A percentile compares a stretch with the other conserved stretches of the same genome.
phyloP scores from a whole-genome alignment of 192 early-diverging fungal genomes.

The Coemansia sp. region DNA sequence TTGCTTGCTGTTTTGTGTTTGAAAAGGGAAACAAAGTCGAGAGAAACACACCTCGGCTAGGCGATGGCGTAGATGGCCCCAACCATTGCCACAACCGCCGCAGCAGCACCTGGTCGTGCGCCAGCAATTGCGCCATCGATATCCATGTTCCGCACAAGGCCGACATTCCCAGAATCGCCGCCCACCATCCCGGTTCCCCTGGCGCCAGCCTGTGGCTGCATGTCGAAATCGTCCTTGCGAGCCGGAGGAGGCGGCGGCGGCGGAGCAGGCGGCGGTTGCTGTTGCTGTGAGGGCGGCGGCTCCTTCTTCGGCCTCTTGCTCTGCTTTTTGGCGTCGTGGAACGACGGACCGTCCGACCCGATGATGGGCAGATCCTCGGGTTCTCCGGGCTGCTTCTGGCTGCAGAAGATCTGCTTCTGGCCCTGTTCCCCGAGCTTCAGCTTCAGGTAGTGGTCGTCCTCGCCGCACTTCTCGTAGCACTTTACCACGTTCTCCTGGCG shows the following conservation, averaged over 20 bases:
- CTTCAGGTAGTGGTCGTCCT: slow-evolving; percentile 31
- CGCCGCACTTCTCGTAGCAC: slow-evolving; percentile 51
- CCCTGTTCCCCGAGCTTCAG: slow-evolving; percentile 39
- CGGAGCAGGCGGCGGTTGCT: too few species aligned
- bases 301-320: not conserved
- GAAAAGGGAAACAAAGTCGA: too few species aligned
- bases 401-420: slow-evolving; percentile 46
- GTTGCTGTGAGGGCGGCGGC: not conserved
- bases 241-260: not conserved
- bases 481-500: slow-evolving; percentile 37
- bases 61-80: not conserved
- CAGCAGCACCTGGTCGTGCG: not conserved
- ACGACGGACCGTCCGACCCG: slow-evolving; percentile 21
- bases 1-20: too few species aligned
- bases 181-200: too few species aligned
- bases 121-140: slow-evolving; percentile 19
- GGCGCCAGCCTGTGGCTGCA: not conserved
- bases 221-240: not conserved
- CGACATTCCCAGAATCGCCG: slow-evolving; percentile 4
- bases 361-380: slow-evolving; percentile 49
- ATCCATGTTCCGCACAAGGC: slow-evolving; percentile 15
- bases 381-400: slow-evolving; percentile 37
- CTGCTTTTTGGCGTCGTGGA: slow-evolving; percentile 7
- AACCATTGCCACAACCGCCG: not conserved
- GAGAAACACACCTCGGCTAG: too few species aligned